phyloP scores from a whole-genome alignment of 495 filamentous ascomycete species.

The Annulohypoxylon nitens region DNA sequence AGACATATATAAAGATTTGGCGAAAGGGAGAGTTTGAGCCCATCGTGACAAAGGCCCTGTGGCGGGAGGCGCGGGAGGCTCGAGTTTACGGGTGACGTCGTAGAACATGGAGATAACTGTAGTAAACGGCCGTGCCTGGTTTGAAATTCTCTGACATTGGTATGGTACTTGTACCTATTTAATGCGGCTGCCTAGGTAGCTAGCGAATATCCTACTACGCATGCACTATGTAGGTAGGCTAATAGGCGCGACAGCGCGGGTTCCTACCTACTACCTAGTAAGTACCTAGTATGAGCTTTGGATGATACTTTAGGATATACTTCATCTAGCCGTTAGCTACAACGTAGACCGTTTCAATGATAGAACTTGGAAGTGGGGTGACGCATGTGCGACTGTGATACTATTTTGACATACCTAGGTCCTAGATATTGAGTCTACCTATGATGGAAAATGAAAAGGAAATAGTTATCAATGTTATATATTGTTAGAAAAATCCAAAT shows the following conservation, averaged over 20 bases:
- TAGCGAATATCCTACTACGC: too few species aligned
- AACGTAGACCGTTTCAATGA: slow-evolving; percentile 10
- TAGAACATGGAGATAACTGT: slow-evolving; percentile 19
- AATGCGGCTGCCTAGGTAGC: not conserved
- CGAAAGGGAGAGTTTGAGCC: slow-evolving; percentile 17
- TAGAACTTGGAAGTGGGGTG: slow-evolving; percentile 18
- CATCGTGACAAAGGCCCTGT: slow-evolving; percentile 26
- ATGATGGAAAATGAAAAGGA: too few species aligned
- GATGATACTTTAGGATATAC: too few species aligned
- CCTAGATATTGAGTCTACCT: too few species aligned
- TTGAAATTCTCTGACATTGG: slow-evolving; percentile 4
- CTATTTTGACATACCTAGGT: too few species aligned
- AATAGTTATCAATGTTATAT: too few species aligned
- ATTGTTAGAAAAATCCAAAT: too few species aligned
- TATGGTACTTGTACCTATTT: not conserved
- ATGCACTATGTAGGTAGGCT: not conserved
- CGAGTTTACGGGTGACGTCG: slow-evolving; percentile 21
- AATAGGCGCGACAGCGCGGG: not conserved
- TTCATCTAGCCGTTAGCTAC: too few species aligned
- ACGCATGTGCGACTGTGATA: too few species aligned
- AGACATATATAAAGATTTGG: slow-evolving; percentile 10
- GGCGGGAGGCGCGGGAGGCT: not conserved
- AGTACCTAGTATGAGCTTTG: not conserved
- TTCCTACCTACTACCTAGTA: not conserved
- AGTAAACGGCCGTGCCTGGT: not conserved